These are phyloP conservation scores for Chlorella sp. DNA, from an alignment of 139 green algal genomes.

Conservation along the genomic window DNA sequence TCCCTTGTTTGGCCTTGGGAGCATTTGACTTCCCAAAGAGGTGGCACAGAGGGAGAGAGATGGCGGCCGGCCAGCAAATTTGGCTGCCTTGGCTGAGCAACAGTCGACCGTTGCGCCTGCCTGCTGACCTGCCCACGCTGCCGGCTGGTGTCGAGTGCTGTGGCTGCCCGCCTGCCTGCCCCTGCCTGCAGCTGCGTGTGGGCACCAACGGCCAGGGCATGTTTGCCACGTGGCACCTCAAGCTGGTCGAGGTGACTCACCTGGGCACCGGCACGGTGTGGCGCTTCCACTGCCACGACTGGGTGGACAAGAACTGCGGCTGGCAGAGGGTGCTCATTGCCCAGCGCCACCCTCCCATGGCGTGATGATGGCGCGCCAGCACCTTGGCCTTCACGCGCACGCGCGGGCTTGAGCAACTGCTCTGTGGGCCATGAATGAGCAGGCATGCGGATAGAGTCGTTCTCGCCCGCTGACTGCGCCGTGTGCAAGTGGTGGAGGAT, in stretches of 20 bases:
- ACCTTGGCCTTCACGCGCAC: too few relatives aligned
- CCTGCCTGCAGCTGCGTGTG: constrained; percentile 44
- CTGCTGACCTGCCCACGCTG: background rate
- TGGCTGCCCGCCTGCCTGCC: constrained; percentile 23
- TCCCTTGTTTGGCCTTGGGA: too few relatives aligned
- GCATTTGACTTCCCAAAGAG: too few relatives aligned
- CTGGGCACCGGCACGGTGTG: constrained; percentile 33
- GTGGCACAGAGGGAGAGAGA: too few relatives aligned
- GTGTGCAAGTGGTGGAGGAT: too few relatives aligned
- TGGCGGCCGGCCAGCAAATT: too few relatives aligned
- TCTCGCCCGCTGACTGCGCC: too few relatives aligned
- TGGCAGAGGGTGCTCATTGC: constrained; percentile 40
- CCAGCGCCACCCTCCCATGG: background rate
- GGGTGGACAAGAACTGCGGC: constrained; percentile 43
- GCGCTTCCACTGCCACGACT: constrained; percentile 54
- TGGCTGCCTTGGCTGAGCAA: background rate
- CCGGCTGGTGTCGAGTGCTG: background rate
- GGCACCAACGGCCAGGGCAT: constrained; percentile 48
- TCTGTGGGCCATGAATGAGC: too few relatives aligned
- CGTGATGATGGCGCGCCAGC: background rate
- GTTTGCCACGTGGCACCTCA: constrained; percentile 61
- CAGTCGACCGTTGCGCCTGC: background rate
- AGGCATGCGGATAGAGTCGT: too few relatives aligned
- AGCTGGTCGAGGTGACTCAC: constrained; percentile 50
- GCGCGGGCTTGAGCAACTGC: too few relatives aligned